These are phyloP conservation scores for Dryas integrifolia DNA, from an alignment of 331 rosid species.

Conservation along the genomic window DNA sequence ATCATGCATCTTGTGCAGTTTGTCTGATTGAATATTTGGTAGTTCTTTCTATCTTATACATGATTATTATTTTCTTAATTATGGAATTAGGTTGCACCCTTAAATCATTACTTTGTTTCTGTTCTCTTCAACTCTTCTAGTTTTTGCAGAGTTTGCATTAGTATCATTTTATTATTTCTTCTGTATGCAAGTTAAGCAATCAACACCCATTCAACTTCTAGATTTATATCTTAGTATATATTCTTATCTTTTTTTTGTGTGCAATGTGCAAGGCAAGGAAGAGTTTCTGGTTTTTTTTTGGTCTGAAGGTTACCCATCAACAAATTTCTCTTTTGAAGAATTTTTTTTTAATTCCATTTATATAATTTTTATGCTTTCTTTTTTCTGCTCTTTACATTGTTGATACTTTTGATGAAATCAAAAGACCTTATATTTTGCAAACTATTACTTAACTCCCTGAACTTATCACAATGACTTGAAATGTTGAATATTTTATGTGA, in stretches of 20 bases:
- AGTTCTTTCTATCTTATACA: not conserved
- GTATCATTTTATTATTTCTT: not conserved
- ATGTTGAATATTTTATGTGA: slow-evolving; percentile 40
- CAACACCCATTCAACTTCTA: not conserved
- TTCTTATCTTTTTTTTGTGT: not conserved
- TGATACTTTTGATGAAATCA: not conserved
- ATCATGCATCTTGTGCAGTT: not conserved
- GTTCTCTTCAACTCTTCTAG: not conserved
- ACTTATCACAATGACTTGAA: slow-evolving; percentile 8
- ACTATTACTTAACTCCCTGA: not conserved
- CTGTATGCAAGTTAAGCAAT: not conserved
- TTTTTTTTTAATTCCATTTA: not conserved
- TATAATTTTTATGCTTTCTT: not conserved
- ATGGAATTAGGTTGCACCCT: not conserved
- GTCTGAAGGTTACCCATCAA: not conserved
- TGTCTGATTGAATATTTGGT: not conserved
- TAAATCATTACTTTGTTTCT: not conserved
- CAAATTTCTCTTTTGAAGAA: not conserved
- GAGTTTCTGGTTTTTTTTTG: not conserved
- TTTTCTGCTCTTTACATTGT: not conserved
- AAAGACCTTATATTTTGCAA: not conserved
- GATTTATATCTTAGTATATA: not conserved
- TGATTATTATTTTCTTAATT: not conserved
- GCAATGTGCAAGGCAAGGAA: slow-evolving; percentile 4
- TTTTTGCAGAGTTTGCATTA: not conserved